Base-by-base conservation (phyloP, 768 basidiomycete species). In the Kwoniella mangroviensis region DNA sequence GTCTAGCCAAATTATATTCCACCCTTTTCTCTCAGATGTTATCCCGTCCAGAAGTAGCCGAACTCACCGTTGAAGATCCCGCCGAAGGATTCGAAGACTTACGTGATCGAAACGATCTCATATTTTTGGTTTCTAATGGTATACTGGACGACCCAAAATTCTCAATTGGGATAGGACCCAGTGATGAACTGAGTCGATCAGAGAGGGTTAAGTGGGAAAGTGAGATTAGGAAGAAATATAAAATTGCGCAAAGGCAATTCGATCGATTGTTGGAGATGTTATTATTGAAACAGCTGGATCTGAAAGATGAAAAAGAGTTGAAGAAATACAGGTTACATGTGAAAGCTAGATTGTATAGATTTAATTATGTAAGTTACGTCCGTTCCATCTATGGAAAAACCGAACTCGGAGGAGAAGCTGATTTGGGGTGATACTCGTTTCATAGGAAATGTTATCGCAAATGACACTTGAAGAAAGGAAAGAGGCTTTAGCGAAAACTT, bases 51-150 rank as follows among this genome's bases (percentile, higher is more conserved):
- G 84, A 87, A 60, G 88, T 96, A 49, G 90, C 91, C n/a, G 96
- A 98, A 82, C 84, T 98, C 52, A 97, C 94, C 1, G 92, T 99
- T 22, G 97, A 99, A 84, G 97, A 99, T 81, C 97, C 97, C 1
- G 94, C 94, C 0, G 97, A 99, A 84, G 92, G 93, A 11, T 98
- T 99, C 79, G 96, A 98, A 82, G 97, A 98, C 82, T 87, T 98
- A 53, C 86, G 96, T 42, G 97, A 98, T 84, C 90, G 92, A 65
- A 92, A 91, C 74, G 97, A 99, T 82, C 86, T 98, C 21, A 85
- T 87, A 71, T 91, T 91, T 87, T 86, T 98, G 21, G 86, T 92
- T 1, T 91, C 88, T 80, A 85, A 94, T 79, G 90, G 89, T 0
- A 91, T 93, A 2, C 90, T 92, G 1, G 87, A 88, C 1, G 90